Evolutionary conservation across 768 basidiomycete genomes (phyloP).

Genomic region (Sporobolomyces roseus): DNA sequence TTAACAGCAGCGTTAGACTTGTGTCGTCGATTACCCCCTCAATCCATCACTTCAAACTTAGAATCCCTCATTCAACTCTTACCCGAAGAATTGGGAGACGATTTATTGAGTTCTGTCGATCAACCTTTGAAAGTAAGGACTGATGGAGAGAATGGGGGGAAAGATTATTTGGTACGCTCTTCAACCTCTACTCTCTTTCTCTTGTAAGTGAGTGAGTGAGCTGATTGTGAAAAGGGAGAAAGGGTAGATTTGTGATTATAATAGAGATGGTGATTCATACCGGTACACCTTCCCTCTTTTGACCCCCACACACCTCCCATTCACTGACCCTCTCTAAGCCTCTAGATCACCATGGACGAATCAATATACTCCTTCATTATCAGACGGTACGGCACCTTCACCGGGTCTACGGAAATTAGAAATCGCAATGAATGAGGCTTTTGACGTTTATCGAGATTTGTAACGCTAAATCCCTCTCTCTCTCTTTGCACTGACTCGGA

Average conservation of each 20-base stretch:
- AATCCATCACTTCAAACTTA: constrained; percentile 80
- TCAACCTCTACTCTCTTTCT: constrained; percentile 87
- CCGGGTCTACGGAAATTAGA: constrained; percentile 83
- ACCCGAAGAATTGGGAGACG: constrained; percentile 92
- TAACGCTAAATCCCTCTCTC: constrained; percentile 48
- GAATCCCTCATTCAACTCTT: constrained; percentile 71
- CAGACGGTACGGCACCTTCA: constrained; percentile 82
- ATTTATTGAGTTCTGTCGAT: constrained; percentile 89
- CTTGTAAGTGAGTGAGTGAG: constrained; percentile 55
- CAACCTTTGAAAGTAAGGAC: constrained; percentile 78
- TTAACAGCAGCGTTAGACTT: constrained; percentile 62
- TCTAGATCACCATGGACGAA: constrained; percentile 96
- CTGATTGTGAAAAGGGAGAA: neutral
- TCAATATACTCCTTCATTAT: constrained; percentile 66
- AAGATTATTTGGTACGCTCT: constrained; percentile 92
- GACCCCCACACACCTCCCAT: neutral
- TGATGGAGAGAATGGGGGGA: constrained; percentile 68
- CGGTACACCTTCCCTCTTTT: constrained; percentile 6
- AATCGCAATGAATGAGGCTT: constrained; percentile 88
- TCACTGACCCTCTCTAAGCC: neutral
- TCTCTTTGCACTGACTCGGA: neutral
- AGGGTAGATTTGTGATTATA: constrained; percentile 45
- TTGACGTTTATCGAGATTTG: constrained; percentile 96
- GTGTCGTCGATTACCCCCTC: constrained; percentile 91
- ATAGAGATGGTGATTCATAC: constrained; percentile 45